Evolutionary conservation across 148 eudicot genomes (phyloP).

Genomic region (Diospyros lotus): DNA sequence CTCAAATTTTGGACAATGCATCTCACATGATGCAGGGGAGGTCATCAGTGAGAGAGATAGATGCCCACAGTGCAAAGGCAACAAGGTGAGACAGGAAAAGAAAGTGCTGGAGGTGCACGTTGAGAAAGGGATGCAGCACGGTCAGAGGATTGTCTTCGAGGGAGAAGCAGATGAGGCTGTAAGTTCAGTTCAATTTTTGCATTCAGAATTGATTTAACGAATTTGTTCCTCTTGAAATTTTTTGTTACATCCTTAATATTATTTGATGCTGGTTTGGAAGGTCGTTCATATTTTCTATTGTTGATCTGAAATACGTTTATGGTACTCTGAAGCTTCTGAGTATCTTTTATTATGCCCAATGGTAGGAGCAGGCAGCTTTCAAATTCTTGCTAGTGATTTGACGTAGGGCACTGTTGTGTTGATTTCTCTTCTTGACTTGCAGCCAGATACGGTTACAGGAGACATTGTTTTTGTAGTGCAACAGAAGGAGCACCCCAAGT

Average conservation of each 20-base stretch:
- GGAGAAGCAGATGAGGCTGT: constrained; percentile 58
- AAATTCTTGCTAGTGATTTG: too few relatives aligned
- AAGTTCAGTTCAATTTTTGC: constrained; percentile 9
- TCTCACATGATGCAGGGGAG: constrained; percentile 42
- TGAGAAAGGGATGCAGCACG: constrained; percentile 55
- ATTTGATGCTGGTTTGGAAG: neutral
- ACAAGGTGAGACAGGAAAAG: constrained; percentile 49
- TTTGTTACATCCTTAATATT: too few relatives aligned
- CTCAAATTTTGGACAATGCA: neutral
- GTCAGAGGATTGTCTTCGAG: constrained; percentile 44
- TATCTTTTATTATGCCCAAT: too few relatives aligned
- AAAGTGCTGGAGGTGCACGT: constrained; percentile 61
- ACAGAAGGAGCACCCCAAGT: constrained; percentile 48
- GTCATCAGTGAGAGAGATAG: constrained; percentile 54
- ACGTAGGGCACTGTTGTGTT: neutral
- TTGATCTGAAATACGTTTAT: too few relatives aligned
- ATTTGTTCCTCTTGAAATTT: too few relatives aligned
- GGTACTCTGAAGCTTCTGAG: too few relatives aligned
- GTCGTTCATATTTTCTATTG: neutral
- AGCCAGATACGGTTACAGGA: constrained; percentile 56
- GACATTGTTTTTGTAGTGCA: constrained; percentile 48
- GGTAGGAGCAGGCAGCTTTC: too few relatives aligned
- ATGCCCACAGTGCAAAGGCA: constrained; percentile 67
- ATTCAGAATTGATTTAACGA: neutral
- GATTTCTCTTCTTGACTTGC: constrained; percentile 20